Evolutionary conservation across 2,329 filamentous ascomycete genomes (phyloP).

Genomic region (Helotiales sp.): DNA sequence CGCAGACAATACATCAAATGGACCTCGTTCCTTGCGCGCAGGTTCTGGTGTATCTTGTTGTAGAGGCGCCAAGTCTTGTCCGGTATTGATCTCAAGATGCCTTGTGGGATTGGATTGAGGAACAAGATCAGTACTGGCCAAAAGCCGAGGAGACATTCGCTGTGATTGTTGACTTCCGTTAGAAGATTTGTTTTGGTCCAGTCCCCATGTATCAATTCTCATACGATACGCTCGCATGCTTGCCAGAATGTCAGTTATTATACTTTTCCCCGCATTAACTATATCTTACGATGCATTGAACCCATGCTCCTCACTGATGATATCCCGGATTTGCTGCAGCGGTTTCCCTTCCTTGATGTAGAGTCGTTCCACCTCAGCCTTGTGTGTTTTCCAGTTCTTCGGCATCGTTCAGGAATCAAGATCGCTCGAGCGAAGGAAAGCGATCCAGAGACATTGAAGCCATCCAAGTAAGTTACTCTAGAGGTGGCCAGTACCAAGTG

Average conservation of each 20-base stretch:
- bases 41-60: neutral
- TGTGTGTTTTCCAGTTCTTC: slow-evolving; percentile 29
- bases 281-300: slow-evolving; percentile 31
- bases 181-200: slow-evolving; percentile 21
- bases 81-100: neutral
- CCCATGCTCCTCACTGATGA: slow-evolving; percentile 18
- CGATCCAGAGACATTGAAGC: neutral
- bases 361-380: slow-evolving; percentile 28
- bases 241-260: neutral
- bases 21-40: neutral
- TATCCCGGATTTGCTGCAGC: slow-evolving; percentile 26
- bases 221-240: slow-evolving; percentile 28
- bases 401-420: slow-evolving; percentile 20
- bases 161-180: neutral
- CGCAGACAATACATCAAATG: slow-evolving; percentile 12
- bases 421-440: neutral
- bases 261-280: neutral
- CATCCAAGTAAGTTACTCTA: slow-evolving; percentile 7
- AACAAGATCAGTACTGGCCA: neutral
- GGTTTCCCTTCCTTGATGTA: slow-evolving; percentile 26
- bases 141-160: neutral
- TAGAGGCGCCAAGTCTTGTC: neutral
- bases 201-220: slow-evolving; percentile 22
- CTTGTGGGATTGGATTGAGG: neutral
- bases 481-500: slow-evolving; percentile 2